These are phyloP conservation scores for Ganoderma boninense DNA, from an alignment of 1,284 basidiomycete genomes.

Conservation along the genomic window DNA sequence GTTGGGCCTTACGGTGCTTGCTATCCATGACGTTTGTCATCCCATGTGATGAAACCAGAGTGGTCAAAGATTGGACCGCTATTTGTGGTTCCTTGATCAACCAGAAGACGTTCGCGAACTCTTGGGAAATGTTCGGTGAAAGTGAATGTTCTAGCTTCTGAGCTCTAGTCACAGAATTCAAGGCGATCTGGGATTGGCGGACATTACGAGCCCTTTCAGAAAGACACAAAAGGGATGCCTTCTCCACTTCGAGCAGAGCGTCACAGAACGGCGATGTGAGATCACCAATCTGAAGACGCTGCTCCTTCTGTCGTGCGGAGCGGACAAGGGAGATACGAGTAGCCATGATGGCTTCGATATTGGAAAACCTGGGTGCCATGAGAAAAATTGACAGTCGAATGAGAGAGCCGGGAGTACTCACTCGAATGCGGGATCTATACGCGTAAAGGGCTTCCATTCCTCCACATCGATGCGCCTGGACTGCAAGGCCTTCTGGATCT, in stretches of 20 bases:
- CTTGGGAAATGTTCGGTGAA: slow-evolving; percentile 70
- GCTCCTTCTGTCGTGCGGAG: slow-evolving; percentile 69
- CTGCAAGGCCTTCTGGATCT: slow-evolving; percentile 48
- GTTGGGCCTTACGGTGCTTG: slow-evolving; percentile 34
- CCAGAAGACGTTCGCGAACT: slow-evolving; percentile 94
- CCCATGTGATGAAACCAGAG: slow-evolving; percentile 46
- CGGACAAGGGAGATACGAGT: slow-evolving; percentile 87
- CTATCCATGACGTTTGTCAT: slow-evolving; percentile 17
- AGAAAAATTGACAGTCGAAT: slow-evolving; percentile 3
- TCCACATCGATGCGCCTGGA: slow-evolving; percentile 45
- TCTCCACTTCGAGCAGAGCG: slow-evolving; percentile 70
- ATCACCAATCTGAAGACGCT: slow-evolving; percentile 77
- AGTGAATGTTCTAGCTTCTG: slow-evolving; percentile 63
- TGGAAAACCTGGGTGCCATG: slow-evolving; percentile 66
- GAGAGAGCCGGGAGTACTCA: slow-evolving; percentile 48
- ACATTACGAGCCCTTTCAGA: slow-evolving; percentile 80
- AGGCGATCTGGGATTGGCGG: slow-evolving; percentile 80
- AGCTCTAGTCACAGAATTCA: slow-evolving; percentile 87
- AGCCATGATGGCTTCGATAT: slow-evolving; percentile 82
- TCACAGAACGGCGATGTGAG: slow-evolving; percentile 64
- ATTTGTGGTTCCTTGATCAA: slow-evolving; percentile 84
- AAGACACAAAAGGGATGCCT: slow-evolving; percentile 73
- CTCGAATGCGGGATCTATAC: slow-evolving; percentile 70
- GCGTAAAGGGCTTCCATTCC: slow-evolving; percentile 53
- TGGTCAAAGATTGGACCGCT: slow-evolving; percentile 81